These are phyloP conservation scores for Ogataea trehaloabstinens DNA, from an alignment of 805 yeast genomes.

Conservation along the genomic window DNA sequence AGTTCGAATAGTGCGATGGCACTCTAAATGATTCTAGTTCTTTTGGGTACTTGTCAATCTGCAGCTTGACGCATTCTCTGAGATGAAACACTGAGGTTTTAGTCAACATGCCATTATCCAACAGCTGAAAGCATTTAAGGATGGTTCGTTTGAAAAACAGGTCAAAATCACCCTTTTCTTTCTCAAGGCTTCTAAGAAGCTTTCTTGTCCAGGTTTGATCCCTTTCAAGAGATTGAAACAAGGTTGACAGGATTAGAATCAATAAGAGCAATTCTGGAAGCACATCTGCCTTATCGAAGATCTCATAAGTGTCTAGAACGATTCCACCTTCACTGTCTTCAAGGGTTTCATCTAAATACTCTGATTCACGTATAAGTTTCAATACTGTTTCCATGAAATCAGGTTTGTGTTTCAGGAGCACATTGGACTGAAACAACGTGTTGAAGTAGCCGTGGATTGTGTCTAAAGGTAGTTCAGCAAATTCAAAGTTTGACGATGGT, in stretches of 20 bases:
- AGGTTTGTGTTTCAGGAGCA: conserved; percentile 18
- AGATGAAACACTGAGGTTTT: conserved; percentile 29
- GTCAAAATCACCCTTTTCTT: conserved; percentile 27
- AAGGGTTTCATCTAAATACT: conserved; percentile 31
- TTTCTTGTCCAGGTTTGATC: conserved; percentile 33
- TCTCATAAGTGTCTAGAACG: conserved; percentile 60
- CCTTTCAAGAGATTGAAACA: conserved; percentile 30
- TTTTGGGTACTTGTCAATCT: conserved; percentile 50
- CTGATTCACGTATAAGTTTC: conserved; percentile 34
- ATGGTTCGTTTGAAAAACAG: conserved; percentile 46
- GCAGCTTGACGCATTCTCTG: conserved; percentile 30
- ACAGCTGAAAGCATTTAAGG: conserved; percentile 59
- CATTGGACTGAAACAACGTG: conserved; percentile 21
- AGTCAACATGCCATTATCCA: conserved; percentile 52
- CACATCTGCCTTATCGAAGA: conserved; percentile 55
- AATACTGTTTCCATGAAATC: conserved; percentile 36
- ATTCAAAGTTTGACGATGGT: conserved; percentile 70
- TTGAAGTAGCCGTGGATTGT: conserved; percentile 39
- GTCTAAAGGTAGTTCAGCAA: conserved; percentile 66
- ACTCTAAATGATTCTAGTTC: conserved; percentile 14
- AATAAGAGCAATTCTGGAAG: conserved; percentile 57
- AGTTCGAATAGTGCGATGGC: conserved; percentile 13
- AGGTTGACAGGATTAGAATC: conserved; percentile 48
- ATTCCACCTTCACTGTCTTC: conserved; percentile 34
- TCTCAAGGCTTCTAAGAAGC: conserved; percentile 20